A percentile compares a stretch with the other conserved stretches of the same genome.
These are phyloP conservation scores for Bisporella sp. DNA, from an alignment of 2,329 filamentous ascomycete species.

Conservation along the genomic window DNA sequence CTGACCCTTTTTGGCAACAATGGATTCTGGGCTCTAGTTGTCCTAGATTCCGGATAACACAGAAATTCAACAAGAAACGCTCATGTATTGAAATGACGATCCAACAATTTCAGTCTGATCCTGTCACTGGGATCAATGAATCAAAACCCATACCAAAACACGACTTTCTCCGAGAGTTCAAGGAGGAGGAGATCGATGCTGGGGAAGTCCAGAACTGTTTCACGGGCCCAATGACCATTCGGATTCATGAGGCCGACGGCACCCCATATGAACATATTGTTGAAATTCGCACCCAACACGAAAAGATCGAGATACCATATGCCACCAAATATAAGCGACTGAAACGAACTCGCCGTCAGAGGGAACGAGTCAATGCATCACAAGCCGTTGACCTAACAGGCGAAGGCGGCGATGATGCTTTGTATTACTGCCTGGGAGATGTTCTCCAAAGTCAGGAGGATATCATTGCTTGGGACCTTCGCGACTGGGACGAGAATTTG, in stretches of 20 bases:
- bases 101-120: conserved; percentile 57
- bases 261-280: conserved; percentile 98
- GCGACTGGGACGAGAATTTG: conserved; percentile 84
- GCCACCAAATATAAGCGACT: conserved; percentile 98
- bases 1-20: conserved; percentile 88
- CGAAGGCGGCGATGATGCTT: conserved; percentile 69
- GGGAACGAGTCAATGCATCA: conserved; percentile 63
- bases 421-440: conserved; percentile 88
- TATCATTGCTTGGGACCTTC: conserved; percentile 72
- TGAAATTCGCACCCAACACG: conserved; percentile 81
- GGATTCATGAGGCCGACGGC: conserved; percentile 96
- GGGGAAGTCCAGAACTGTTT: conserved; percentile 73
- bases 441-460: conserved; percentile 80
- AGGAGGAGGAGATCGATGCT: conserved; percentile 68
- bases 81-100: conserved; percentile 90
- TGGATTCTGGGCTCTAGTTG: conserved; percentile 89
- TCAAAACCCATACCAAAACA: conserved; percentile 54
- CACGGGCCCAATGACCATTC: conserved; percentile 93
- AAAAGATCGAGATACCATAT: conserved; percentile 91
- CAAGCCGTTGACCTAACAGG: conserved; percentile 55
- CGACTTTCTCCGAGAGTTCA: conserved; percentile 77
- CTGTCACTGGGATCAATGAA: conserved; percentile 30
- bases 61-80: conserved; percentile 96
- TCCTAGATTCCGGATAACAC: conserved; percentile 77
- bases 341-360: conserved; percentile 78